Evolutionary conservation across 1,284 basidiomycete genomes (phyloP), one percentile per base, ranked within the genome.

Genomic region (Rhodotorula sp.): DNA sequence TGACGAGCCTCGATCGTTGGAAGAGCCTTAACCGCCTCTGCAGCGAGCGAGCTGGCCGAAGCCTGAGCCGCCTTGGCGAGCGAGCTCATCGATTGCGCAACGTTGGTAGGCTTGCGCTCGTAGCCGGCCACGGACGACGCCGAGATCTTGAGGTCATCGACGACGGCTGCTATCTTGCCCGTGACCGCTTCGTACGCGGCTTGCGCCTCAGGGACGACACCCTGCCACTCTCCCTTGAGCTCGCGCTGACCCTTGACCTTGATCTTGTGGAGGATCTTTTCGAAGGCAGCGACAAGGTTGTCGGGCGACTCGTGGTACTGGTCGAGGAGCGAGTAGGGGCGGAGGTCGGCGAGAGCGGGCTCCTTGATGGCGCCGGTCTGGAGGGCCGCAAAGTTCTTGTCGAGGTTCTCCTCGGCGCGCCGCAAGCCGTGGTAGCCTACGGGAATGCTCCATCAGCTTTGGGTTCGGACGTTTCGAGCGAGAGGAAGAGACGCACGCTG

Each of bases 201-300:
- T n/a, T 71, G 66, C 3, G 74, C 75, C 36, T 72, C 74, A 46
- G 72, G 59, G 32, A 48, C 53, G 17, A 75, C 64, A 27, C 76
- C 75, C 27, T 62, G 65, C 69, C 75, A 77, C 29, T 76, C 70
- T 59, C 76, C 76, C 66, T 71, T 74, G 58, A 76, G 39, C 52
- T 71, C 68, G 27, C 57, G 54, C 65, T 72, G 67, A 7, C 75
- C 76, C 44, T 70, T 68, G 51, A 60, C 30, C 61, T 53, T 66
- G 64, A 72, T 69, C 67, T 68, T 68, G 54, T 44, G 30, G 53
- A 75, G 59, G 57, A 75, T 63, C 47, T 60, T 49, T 19, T 55
- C 57, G 46, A 73, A 72, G 5, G 62, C 61, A 9, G 19, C 17
- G 60, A 70, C 71, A 64, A 74, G 69, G 13, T 30, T 24, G 24